Evolutionary conservation across 371 early-diverging fungal genomes (phyloP), one percentile per base, ranked within the genome.

Genomic region (Cladochytrium tenue): DNA sequence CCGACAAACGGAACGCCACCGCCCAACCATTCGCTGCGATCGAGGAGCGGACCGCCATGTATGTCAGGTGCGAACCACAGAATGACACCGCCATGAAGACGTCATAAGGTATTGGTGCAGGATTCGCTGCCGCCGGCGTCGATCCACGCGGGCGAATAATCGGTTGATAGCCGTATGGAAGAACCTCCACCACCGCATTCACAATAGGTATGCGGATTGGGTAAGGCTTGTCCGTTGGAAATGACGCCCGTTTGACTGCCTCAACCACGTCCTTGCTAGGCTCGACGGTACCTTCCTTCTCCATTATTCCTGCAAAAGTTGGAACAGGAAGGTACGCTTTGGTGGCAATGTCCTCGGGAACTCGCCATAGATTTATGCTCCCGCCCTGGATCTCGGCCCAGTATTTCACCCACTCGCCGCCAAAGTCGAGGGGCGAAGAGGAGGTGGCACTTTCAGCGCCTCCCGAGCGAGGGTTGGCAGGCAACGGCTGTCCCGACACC

Each of bases 41-140:
- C n/a, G 76, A 59, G 31, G 79, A 77, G 31, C 66, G 58, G 30
- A 70, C 36, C 3, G 77, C 69, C n/a, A 81, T 35, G 32, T 67
- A 58, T 13, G 66, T 60, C 50, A 81, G 59, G 57, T 79, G 76
- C 17, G 78, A 75, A 10, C 73, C 77, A 7, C 63, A 67, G 20
- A 67, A 67, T 26, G 65, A 72, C 23, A 81, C 60, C 3, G 69
- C 76, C 17, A 81, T 67, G 60, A 74, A 69, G 51, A 53, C 63
- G 28, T 76, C 76, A 65, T 76, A 81, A 0, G 81, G 81, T 10
- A 72, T 63, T 2, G 81, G 81, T n/a, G n/a, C n/a, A 0, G 81
- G 81, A 20, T 71, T 68, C 1, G 70, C 71, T 7, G 63, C 63
- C 2, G 13, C 30, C 17, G 62, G 32, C 32, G 60, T 28, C 13